Percentiles rank a stretch among this genome's conserved stretches.
phyloP scores from a whole-genome alignment of 2,329 filamentous ascomycete genomes.

The Cadophora malorum region DNA sequence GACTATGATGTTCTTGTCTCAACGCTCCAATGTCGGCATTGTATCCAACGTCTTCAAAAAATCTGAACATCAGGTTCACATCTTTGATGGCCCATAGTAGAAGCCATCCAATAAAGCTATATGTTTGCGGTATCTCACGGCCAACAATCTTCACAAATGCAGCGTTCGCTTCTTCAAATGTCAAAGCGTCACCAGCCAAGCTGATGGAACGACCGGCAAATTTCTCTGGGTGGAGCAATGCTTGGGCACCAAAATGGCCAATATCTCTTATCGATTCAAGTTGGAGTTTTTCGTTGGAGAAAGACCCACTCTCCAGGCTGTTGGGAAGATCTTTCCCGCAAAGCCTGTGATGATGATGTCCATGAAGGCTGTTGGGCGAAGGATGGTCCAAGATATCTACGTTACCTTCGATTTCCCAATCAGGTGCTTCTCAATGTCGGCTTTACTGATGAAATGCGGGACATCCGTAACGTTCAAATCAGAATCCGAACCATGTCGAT shows the following conservation, averaged over 20 bases:
- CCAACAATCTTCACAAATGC: conserved; percentile 44
- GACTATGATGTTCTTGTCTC: conserved; percentile 49
- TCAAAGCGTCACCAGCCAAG: conserved; percentile 55
- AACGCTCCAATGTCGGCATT: conserved; percentile 47
- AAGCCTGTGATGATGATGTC: conserved; percentile 50
- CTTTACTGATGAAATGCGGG: conserved; percentile 62
- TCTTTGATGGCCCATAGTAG: conserved; percentile 40
- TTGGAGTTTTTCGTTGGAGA: conserved; percentile 47
- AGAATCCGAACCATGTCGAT: conserved; percentile 56
- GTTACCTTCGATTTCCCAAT: conserved; percentile 47
- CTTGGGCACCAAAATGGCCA: conserved; percentile 53
- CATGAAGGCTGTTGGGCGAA: conserved; percentile 62
- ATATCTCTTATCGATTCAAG: conserved; percentile 53
- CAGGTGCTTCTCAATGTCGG: conserved; percentile 62
- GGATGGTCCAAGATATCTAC: conserved; percentile 59
- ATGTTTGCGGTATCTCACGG: conserved; percentile 40
- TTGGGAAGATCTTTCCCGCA: conserved; percentile 39
- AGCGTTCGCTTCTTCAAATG: conserved; percentile 44
- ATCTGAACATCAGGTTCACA: conserved; percentile 43
- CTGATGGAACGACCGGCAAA: conserved; percentile 50
- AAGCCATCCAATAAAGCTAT: conserved; percentile 36
- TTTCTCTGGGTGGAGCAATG: conserved; percentile 48
- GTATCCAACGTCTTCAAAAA: conserved; percentile 42
- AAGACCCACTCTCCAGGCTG: conserved; percentile 44
- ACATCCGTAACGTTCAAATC: conserved; percentile 55